phyloP scores from a whole-genome alignment of 371 early-diverging fungal species.

The Pancytospora epiphaga region DNA sequence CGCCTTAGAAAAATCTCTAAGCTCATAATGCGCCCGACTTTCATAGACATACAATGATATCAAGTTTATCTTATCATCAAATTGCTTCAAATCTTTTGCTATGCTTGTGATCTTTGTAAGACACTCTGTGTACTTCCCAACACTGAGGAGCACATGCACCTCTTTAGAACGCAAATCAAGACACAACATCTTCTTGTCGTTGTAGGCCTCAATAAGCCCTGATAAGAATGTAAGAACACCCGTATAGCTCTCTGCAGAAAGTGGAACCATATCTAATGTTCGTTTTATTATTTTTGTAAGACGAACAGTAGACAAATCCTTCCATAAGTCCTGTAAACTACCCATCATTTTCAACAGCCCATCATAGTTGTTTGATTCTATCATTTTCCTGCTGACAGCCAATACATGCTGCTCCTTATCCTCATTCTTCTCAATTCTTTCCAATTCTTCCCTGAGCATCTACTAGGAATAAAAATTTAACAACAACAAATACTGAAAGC shows the following conservation, averaged over 20 bases:
- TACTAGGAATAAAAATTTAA: too few species aligned
- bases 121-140: constrained; percentile 52
- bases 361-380: constrained; percentile 8
- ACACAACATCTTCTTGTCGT: constrained; percentile 56
- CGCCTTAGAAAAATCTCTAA: constrained; percentile 50
- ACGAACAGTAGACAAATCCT: constrained; percentile 44
- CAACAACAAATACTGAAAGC: too few species aligned
- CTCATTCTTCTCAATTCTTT: neutral
- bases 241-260: constrained; percentile 6
- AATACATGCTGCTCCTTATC: constrained; percentile 24
- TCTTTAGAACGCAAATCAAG: constrained; percentile 57
- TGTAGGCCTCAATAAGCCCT: constrained; percentile 55
- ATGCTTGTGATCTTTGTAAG: constrained; percentile 45
- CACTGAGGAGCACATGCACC: constrained; percentile 45
- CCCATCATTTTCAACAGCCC: neutral
- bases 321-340: constrained; percentile 28
- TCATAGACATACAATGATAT: constrained; percentile 59
- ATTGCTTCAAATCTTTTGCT: constrained; percentile 57
- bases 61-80: constrained; percentile 58
- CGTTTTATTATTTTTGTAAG: constrained; percentile 55
- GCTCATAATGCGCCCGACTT: constrained; percentile 59
- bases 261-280: constrained; percentile 39
- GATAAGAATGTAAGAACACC: constrained; percentile 27
- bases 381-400: neutral
- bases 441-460: neutral